These are phyloP conservation scores for Dactylonectria estremocensis DNA, from an alignment of 2,329 filamentous ascomycete genomes.

Conservation along the genomic window DNA sequence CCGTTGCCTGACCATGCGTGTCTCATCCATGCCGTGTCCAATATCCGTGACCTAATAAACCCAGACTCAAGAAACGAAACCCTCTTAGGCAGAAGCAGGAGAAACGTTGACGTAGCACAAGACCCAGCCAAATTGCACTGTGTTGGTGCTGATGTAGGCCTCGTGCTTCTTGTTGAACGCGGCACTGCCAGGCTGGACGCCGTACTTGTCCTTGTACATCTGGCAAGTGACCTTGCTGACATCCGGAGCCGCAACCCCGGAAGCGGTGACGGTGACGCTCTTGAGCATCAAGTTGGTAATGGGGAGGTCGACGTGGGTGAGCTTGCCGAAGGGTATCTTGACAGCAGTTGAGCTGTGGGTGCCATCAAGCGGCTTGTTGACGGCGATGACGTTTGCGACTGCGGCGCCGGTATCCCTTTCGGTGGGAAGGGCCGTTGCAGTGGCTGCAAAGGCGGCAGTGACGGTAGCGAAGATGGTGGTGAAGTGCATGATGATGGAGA, in stretches of 20 bases:
- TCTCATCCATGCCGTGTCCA: no score
- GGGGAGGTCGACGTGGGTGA: conserved; percentile 18
- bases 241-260: conserved; percentile 11
- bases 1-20: neutral
- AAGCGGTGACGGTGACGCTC: conserved; percentile 24
- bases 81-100: neutral
- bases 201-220: conserved; percentile 40
- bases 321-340: conserved; percentile 25
- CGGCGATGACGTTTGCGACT: conserved; percentile 22
- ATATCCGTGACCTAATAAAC: neutral
- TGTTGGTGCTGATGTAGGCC: conserved; percentile 35
- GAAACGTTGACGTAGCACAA: conserved; percentile 34
- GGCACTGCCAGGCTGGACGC: conserved; percentile 34
- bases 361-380: conserved; percentile 13
- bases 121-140: conserved; percentile 39
- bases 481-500: conserved; percentile 25
- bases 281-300: conserved; percentile 29
- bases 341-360: neutral
- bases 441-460: conserved; percentile 20
- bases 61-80: neutral
- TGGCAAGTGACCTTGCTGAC: conserved; percentile 36
- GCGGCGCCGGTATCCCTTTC: neutral
- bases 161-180: conserved; percentile 22
- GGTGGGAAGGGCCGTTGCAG: conserved; percentile 15
- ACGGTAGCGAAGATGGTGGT: conserved; percentile 17